A percentile compares a stretch with the other conserved stretches of the same genome.
These are phyloP conservation scores for Epichloe sylvatica DNA, from an alignment of 2,329 filamentous ascomycete genomes.

Conservation along the genomic window DNA sequence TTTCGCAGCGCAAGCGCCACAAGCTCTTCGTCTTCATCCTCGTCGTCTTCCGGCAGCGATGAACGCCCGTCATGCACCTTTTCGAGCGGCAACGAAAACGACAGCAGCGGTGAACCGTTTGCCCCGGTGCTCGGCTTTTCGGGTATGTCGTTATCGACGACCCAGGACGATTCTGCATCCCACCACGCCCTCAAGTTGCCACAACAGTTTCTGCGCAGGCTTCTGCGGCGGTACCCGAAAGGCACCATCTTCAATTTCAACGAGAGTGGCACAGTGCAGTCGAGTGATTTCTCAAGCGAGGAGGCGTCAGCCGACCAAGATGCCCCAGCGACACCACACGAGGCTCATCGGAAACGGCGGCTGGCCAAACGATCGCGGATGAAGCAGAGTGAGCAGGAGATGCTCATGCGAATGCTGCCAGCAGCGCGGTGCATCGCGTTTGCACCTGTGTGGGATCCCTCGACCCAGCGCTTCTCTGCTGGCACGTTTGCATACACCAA, in stretches of 20 bases:
- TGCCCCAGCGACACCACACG: background rate
- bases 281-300: conserved; percentile 17
- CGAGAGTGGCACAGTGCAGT: conserved; percentile 21
- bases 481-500: conserved; percentile 36
- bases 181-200: conserved; percentile 15
- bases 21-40: conserved; percentile 4
- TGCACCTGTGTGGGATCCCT: conserved; percentile 33
- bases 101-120: background rate
- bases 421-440: conserved; percentile 32
- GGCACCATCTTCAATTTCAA: conserved; percentile 34
- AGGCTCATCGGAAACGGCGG: background rate
- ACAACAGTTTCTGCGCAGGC: conserved; percentile 24
- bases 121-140: conserved; percentile 23
- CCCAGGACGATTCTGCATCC: conserved; percentile 14
- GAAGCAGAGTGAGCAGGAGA: conserved; percentile 9
- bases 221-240: conserved; percentile 30
- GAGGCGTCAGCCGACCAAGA: conserved; percentile 4
- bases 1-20: conserved; percentile 17
- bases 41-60: conserved; percentile 9
- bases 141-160: conserved; percentile 18
- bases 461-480: conserved; percentile 33
- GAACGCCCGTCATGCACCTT: conserved; percentile 6
- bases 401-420: conserved; percentile 24
- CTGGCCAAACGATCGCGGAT: conserved; percentile 2
- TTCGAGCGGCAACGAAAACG: background rate